Conservation (phyloP, 164 flowering plant genomes). For the Magnolia sinica region DNA sequence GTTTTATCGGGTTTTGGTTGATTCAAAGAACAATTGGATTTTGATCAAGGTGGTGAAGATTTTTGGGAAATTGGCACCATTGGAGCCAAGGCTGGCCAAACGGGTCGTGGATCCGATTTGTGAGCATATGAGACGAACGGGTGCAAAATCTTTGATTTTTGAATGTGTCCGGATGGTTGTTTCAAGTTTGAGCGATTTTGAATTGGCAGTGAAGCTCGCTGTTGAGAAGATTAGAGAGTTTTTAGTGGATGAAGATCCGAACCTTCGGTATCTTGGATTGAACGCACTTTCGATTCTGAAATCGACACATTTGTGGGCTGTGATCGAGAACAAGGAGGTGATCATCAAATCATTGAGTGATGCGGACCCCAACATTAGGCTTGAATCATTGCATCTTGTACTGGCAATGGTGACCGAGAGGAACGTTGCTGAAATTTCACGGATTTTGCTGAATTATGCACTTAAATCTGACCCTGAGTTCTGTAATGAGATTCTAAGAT, state of each 20-base stretch:
- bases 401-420: slow-evolving; percentile 80
- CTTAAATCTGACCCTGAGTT: slow-evolving; percentile 89
- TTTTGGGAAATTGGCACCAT: slow-evolving; percentile 53
- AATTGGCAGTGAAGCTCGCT: slow-evolving; percentile 66
- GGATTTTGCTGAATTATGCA: slow-evolving; percentile 68
- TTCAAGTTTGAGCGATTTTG: slow-evolving; percentile 59
- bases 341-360: slow-evolving; percentile 83
- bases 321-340: slow-evolving; percentile 81
- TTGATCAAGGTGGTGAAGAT: slow-evolving; percentile 90
- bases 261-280: slow-evolving; percentile 86
- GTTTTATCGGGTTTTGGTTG: slow-evolving; percentile 78
- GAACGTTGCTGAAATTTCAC: slow-evolving; percentile 67
- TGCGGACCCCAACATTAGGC: slow-evolving; percentile 64
- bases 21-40: slow-evolving; percentile 88
- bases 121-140: slow-evolving; percentile 67
- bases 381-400: slow-evolving; percentile 64
- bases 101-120: slow-evolving; percentile 78
- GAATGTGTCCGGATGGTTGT: slow-evolving; percentile 81
- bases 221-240: slow-evolving; percentile 65
- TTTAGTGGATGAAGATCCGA: slow-evolving; percentile 71
- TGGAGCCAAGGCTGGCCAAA: slow-evolving; percentile 82
- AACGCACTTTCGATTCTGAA: slow-evolving; percentile 62
- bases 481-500: slow-evolving; percentile 76
- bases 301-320: slow-evolving; percentile 68
- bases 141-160: slow-evolving; percentile 78